Evolutionary conservation across 768 basidiomycete genomes (phyloP).

Genomic region (Leccinum boreale): DNA sequence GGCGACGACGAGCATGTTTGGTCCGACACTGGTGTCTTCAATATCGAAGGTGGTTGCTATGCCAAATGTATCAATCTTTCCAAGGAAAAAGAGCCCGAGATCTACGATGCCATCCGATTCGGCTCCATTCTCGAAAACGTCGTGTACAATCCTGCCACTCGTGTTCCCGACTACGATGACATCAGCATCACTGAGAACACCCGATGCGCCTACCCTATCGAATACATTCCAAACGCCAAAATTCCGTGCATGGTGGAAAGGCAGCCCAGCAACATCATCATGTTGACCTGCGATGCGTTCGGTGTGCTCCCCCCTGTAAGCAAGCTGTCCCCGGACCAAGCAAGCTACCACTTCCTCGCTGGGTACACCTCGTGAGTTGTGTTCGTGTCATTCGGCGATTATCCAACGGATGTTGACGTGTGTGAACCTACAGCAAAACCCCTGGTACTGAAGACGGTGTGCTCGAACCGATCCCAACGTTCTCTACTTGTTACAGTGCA

Average conservation of each 20-base stretch:
- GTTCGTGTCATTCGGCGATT: neutral
- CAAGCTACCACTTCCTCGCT: constrained; percentile 95
- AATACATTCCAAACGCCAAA: constrained; percentile 92
- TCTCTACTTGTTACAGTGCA: constrained; percentile 98
- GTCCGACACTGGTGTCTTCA: constrained; percentile 98
- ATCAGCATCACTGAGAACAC: constrained; percentile 98
- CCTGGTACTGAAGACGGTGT: constrained; percentile 99
- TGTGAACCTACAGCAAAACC: constrained; percentile 64
- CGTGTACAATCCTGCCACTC: constrained; percentile 84
- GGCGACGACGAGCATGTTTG: constrained; percentile 99
- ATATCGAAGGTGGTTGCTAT: constrained; percentile 99
- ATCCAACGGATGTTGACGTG: constrained; percentile 9
- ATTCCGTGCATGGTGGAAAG: constrained; percentile 85
- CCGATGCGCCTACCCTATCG: constrained; percentile 98
- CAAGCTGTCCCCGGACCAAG: constrained; percentile 89
- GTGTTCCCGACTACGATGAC: constrained; percentile 93
- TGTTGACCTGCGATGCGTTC: constrained; percentile 97
- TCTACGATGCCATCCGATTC: constrained; percentile 91
- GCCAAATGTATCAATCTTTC: constrained; percentile 98
- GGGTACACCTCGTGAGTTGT: constrained; percentile 86
- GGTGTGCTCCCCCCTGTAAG: constrained; percentile 97
- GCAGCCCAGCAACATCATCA: constrained; percentile 93
- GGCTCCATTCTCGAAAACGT: constrained; percentile 99
- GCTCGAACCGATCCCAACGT: constrained; percentile 96
- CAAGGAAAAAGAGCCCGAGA: constrained; percentile 97